phyloP scores from a whole-genome alignment of 2,329 filamentous ascomycete genomes.

The Elsinoe arachidis region DNA sequence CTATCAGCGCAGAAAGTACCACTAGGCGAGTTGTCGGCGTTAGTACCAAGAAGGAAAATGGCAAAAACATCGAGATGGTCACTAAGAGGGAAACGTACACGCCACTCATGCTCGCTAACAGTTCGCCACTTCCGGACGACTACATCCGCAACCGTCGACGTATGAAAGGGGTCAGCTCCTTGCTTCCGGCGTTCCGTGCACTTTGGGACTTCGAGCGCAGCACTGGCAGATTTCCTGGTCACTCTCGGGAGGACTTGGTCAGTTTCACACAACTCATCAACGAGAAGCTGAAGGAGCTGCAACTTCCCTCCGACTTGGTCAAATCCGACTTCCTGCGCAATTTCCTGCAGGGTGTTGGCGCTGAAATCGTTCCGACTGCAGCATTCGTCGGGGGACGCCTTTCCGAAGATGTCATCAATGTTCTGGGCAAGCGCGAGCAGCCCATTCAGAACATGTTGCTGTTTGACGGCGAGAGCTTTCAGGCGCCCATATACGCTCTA shows the following conservation, averaged over 20 bases:
- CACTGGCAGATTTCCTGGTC: conserved; percentile 35
- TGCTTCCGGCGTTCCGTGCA: conserved; percentile 77
- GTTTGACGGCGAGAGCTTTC: conserved; percentile 76
- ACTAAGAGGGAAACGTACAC: conserved; percentile 88
- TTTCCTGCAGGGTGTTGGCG: conserved; percentile 79
- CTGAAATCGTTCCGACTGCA: conserved; percentile 76
- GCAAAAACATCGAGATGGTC: conserved; percentile 71
- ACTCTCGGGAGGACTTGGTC: conserved; percentile 57
- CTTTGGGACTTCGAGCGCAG: conserved; percentile 72
- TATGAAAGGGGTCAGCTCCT: conserved; percentile 65
- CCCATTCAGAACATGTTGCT: conserved; percentile 92
- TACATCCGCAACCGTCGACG: conserved; percentile 61
- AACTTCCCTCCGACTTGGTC: conserved; percentile 38
- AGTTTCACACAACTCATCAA: conserved; percentile 70
- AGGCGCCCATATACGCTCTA: conserved; percentile 60
- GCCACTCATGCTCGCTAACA: conserved; percentile 77
- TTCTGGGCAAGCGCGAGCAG: conserved; percentile 81
- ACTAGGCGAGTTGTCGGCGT: conserved; percentile 69
- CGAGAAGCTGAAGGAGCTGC: conserved; percentile 62
- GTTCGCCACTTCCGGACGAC: conserved; percentile 59
- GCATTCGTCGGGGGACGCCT: conserved; percentile 85
- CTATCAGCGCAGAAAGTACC: conserved; percentile 53
- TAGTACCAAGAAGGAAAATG: conserved; percentile 55
- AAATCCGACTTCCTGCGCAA: conserved; percentile 59
- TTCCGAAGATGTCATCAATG: conserved; percentile 95